Evolutionary conservation across 768 basidiomycete genomes (phyloP).

Genomic region (Macrocybe gigantea): DNA sequence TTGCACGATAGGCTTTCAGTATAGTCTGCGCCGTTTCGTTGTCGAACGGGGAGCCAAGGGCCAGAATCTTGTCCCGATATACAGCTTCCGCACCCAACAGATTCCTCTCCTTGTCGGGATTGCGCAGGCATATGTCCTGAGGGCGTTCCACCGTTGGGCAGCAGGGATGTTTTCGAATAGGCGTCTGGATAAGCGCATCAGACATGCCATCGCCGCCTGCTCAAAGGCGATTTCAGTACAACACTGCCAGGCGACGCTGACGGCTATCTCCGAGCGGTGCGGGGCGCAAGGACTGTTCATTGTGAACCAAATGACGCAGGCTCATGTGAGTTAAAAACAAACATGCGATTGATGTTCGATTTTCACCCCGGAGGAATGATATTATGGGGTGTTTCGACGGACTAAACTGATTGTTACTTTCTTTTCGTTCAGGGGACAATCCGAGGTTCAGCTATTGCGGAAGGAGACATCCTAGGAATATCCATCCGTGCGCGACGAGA

Average conservation of each 20-base stretch:
- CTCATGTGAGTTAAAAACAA: constrained; percentile 20
- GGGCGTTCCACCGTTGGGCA: constrained; percentile 22
- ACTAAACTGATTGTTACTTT: too few species aligned
- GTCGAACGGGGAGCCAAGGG: constrained; percentile 9
- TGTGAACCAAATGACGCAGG: constrained; percentile 25
- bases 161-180: constrained; percentile 19
- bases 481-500: constrained; percentile 25
- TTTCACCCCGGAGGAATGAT: neutral
- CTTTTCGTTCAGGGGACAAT: constrained; percentile 23
- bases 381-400: too few species aligned
- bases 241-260: constrained; percentile 9
- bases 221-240: constrained; percentile 13
- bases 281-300: constrained; percentile 39
- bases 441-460: constrained; percentile 35
- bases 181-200: constrained; percentile 6
- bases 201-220: constrained; percentile 16
- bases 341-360: neutral
- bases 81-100: constrained; percentile 33
- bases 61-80: constrained; percentile 19
- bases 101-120: constrained; percentile 28
- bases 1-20: constrained; percentile 20
- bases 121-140: constrained; percentile 28
- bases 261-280: constrained; percentile 27
- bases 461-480: constrained; percentile 37
- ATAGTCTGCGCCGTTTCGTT: constrained; percentile 23